Base-by-base conservation (phyloP, 1,139 yeast species). In the Geotrichum fermentans region DNA sequence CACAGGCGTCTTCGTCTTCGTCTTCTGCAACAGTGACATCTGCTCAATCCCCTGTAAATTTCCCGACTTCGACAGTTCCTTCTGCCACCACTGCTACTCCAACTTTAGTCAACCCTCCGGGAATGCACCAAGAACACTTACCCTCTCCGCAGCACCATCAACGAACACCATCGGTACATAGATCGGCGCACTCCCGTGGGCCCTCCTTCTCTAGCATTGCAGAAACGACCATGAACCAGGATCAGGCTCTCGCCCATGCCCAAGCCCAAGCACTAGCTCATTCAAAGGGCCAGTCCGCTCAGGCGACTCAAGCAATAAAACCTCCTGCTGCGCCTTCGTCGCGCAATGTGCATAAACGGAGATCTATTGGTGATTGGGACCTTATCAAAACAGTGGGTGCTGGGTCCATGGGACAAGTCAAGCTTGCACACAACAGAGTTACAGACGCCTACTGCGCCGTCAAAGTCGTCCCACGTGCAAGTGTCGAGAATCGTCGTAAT, bases 341-440 rank as follows among this genome's bases (percentile, higher is more conserved):
- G 4, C 34, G 41, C 7, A 40, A 41, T 26, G 48, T 49, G 13
- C 60, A 58, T 20, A 67, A 89, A 64, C 78, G 97, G 56, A 83
- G 84, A 55, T 78, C 96, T 4, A 83, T 92, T 50, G 99, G 98
- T 16, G 97, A 94, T 58, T 92, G 98, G 98, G 95, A 87, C 61
- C 90, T 92, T 59, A 77, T 88, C 53, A 89, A 89, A 65, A 89
- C 97, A 0, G 87, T 92, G 44, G 99, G 99, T 45, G 96, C 97
- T 3, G 98, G 99, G 2, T 87, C 96, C 1, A 92, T 94, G 98
- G 99, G 99, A 51, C 95, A 92, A 66, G 99, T 92, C 46, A 94
- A 94, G 67, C 73, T 92, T 42, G 97, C 97, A 2, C 83, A 80
- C 60, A 96, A 90, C 69, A 79, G 85, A 56, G 66, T 80, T 36